These are phyloP conservation scores for Hemisphaericaspora lyxosophila DNA, from an alignment of 1,139 yeast genomes.

Conservation along the genomic window DNA sequence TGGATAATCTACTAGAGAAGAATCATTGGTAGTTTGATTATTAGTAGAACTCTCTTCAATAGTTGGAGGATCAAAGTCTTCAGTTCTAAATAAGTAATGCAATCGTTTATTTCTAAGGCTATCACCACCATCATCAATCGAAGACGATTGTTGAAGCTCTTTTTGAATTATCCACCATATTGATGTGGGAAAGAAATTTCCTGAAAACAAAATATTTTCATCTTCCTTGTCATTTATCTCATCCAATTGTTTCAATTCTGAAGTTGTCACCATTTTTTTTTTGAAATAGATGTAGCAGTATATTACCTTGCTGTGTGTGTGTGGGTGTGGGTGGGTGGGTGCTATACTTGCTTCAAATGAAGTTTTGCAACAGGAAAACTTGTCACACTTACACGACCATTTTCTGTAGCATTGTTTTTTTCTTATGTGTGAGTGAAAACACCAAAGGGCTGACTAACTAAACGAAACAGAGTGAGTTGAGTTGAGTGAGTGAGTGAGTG, in stretches of 20 bases:
- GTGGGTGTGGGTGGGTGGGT: too few species aligned
- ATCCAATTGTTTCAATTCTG: slow-evolving; percentile 10
- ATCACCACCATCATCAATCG: background rate
- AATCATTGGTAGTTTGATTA: slow-evolving; percentile 1
- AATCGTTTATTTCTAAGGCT: slow-evolving; percentile 11
- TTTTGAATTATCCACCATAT: slow-evolving; percentile 11
- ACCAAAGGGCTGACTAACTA: too few species aligned
- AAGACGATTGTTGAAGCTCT: slow-evolving; percentile 1
- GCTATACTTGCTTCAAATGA: too few species aligned
- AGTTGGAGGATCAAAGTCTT: slow-evolving; percentile 3
- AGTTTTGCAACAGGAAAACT: too few species aligned
- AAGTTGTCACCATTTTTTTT: slow-evolving; percentile 13
- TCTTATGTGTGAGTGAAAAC: too few species aligned
- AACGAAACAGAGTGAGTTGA: too few species aligned
- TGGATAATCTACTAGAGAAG: slow-evolving; percentile 9
- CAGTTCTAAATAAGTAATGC: slow-evolving; percentile 7
- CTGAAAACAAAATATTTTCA: background rate
- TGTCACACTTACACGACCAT: too few species aligned
- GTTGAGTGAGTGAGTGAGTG: too few species aligned
- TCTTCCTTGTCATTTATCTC: slow-evolving; percentile 7
- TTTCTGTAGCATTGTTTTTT: too few species aligned
- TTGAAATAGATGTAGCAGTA: too few species aligned
- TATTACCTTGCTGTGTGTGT: too few species aligned
- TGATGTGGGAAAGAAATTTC: slow-evolving; percentile 7
- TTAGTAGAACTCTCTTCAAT: background rate